Evolutionary conservation across 129 eudicot genomes (phyloP).

Genomic region (Flaveria ramosissima): DNA sequence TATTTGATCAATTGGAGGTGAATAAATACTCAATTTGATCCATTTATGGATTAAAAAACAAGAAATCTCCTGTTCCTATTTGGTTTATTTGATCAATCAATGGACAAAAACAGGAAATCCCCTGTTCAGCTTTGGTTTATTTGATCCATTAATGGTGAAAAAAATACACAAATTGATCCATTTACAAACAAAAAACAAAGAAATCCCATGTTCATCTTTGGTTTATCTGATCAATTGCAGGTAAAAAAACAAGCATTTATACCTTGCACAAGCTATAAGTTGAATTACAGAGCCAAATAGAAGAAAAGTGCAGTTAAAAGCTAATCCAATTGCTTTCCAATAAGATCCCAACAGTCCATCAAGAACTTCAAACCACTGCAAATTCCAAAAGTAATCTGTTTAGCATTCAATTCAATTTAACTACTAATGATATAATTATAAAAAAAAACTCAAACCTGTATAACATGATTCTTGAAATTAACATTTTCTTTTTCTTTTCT

Average conservation of each 20-base stretch:
- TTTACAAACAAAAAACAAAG: too few species aligned
- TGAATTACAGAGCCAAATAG: constrained; percentile 99
- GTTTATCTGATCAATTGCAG: too few species aligned
- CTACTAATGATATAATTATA: not conserved
- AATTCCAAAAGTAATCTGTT: not conserved
- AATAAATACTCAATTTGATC: not conserved
- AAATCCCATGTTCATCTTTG: too few species aligned
- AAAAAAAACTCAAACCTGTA: constrained; percentile 53
- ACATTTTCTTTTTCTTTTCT: constrained; percentile 91
- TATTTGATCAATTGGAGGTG: too few species aligned
- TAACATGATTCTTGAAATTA: constrained; percentile 96
- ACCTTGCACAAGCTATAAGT: constrained; percentile 97
- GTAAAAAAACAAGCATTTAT: not conserved
- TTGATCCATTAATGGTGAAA: too few species aligned
- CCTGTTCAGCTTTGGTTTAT: too few species aligned
- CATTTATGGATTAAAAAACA: too few species aligned
- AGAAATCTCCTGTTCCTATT: too few species aligned
- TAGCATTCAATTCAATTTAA: not conserved
- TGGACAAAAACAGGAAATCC: too few species aligned
- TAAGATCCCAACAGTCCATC: constrained; percentile 94
- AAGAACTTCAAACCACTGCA: constrained; percentile 96
- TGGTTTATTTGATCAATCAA: too few species aligned
- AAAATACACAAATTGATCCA: too few species aligned
- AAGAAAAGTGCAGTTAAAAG: constrained; percentile 92
- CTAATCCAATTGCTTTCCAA: constrained; percentile 92